Evolutionary conservation across 257 asterid species (phyloP).

Genomic region (Coffea eugenioides): DNA sequence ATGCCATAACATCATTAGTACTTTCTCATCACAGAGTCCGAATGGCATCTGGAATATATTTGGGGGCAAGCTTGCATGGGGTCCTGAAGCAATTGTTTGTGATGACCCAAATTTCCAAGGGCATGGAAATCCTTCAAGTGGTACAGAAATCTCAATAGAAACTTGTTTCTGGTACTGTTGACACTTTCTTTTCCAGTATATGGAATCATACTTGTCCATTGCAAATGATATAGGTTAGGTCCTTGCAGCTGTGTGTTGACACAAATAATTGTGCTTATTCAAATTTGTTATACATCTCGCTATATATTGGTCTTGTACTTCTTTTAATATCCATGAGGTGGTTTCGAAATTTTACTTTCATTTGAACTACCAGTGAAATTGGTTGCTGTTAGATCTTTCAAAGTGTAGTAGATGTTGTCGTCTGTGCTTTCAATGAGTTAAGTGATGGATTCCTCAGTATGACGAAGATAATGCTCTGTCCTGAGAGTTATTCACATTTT

Average conservation of each 20-base stretch:
- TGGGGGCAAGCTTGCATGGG: constrained; percentile 51
- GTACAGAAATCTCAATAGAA: constrained; percentile 10
- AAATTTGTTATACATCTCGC: background rate
- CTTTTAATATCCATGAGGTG: too few relatives aligned
- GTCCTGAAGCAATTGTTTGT: constrained; percentile 46
- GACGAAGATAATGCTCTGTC: too few relatives aligned
- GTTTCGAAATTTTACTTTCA: too few relatives aligned
- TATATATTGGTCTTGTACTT: too few relatives aligned
- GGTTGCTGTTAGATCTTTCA: too few relatives aligned
- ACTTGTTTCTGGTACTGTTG: background rate
- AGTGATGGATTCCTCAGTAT: too few relatives aligned
- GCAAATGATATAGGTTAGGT: background rate
- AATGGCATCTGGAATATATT: constrained; percentile 48
- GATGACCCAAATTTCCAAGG: constrained; percentile 54
- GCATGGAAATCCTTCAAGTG: constrained; percentile 45
- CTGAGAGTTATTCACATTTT: too few relatives aligned
- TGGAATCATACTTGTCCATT: background rate
- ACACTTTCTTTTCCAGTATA: background rate
- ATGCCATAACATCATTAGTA: constrained; percentile 5
- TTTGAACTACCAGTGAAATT: too few relatives aligned
- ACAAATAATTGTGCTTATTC: too few relatives aligned
- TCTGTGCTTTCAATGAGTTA: too few relatives aligned
- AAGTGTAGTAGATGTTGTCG: too few relatives aligned
- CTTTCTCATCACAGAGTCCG: constrained; percentile 28
- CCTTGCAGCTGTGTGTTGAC: background rate